Evolutionary conservation across 2,329 filamentous ascomycete genomes (phyloP).

Genomic region (Mycosphaerella sp.): DNA sequence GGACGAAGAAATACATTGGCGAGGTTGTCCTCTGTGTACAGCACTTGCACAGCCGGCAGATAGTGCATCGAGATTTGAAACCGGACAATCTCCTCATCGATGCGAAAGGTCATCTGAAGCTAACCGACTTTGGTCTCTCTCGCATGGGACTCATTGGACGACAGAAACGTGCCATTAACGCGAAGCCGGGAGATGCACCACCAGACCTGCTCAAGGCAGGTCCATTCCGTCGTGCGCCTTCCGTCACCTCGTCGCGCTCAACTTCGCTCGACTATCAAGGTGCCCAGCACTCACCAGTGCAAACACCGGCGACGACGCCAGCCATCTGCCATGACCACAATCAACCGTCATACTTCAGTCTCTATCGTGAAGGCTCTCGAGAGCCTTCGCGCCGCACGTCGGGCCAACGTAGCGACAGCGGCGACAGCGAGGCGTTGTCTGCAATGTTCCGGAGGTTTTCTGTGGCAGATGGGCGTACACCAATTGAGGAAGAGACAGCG

Average conservation of each 20-base stretch:
- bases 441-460: constrained; percentile 71
- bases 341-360: constrained; percentile 89
- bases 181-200: constrained; percentile 69
- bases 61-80: constrained; percentile 94
- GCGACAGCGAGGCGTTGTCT: constrained; percentile 76
- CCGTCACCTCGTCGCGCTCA: constrained; percentile 82
- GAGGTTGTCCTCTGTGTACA: constrained; percentile 97
- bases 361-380: constrained; percentile 53
- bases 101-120: constrained; percentile 89
- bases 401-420: constrained; percentile 83
- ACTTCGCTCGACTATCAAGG: constrained; percentile 86
- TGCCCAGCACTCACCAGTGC: constrained; percentile 64
- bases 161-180: constrained; percentile 85
- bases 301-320: constrained; percentile 82
- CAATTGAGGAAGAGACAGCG: constrained; percentile 68
- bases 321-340: constrained; percentile 54
- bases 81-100: constrained; percentile 97
- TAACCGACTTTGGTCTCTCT: constrained; percentile 95
- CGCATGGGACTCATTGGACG: constrained; percentile 95
- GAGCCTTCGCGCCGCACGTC: constrained; percentile 63
- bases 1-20: constrained; percentile 95
- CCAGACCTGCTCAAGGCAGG: constrained; percentile 90
- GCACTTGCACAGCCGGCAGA: constrained; percentile 86
- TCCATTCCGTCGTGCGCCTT: constrained; percentile 78
- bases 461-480: constrained; percentile 50